phyloP scores from a whole-genome alignment of 192 early-diverging fungal species.

The Pecoramyces ruminantium region DNA sequence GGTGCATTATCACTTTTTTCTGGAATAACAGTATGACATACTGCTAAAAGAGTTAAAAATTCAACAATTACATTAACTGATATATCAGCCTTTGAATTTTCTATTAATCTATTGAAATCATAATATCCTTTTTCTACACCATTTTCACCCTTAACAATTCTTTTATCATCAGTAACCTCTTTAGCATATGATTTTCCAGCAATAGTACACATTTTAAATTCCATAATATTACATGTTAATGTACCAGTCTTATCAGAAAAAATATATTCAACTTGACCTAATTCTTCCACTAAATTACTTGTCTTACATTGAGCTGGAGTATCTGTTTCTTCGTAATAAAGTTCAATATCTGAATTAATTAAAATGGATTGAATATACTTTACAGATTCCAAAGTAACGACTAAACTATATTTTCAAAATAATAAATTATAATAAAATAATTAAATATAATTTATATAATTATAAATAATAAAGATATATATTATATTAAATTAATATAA shows the following conservation, averaged over 20 bases:
- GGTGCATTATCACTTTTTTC: conserved; percentile 34
- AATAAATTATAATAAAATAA: no score
- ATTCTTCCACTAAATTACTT: conserved; percentile 85
- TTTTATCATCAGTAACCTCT: conserved; percentile 75
- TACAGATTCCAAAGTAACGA: conserved; percentile 96
- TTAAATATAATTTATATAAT: no score
- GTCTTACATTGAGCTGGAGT: conserved; percentile 84
- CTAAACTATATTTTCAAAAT: conserved; percentile 35
- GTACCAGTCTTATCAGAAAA: conserved; percentile 92
- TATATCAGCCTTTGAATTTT: conserved; percentile 14
- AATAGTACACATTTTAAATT: conserved; percentile 76
- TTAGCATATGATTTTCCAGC: conserved; percentile 83
- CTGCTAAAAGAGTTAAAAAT: conserved; percentile 76
- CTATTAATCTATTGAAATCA: conserved; percentile 17
- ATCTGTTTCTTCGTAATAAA: conserved; percentile 86
- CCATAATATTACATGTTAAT: conserved; percentile 76
- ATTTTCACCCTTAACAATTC: conserved; percentile 41
- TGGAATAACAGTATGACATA: conserved; percentile 97
- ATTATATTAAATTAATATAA: no score
- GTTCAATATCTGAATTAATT: conserved; percentile 85
- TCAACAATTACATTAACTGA: conserved; percentile 58
- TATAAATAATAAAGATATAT: no score
- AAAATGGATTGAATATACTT: conserved; percentile 78
- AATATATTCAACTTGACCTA: conserved; percentile 93
- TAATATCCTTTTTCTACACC: conserved; percentile 21